Evolutionary conservation across 768 basidiomycete species (phyloP).

Genomic region (Tulasnella sp.): DNA sequence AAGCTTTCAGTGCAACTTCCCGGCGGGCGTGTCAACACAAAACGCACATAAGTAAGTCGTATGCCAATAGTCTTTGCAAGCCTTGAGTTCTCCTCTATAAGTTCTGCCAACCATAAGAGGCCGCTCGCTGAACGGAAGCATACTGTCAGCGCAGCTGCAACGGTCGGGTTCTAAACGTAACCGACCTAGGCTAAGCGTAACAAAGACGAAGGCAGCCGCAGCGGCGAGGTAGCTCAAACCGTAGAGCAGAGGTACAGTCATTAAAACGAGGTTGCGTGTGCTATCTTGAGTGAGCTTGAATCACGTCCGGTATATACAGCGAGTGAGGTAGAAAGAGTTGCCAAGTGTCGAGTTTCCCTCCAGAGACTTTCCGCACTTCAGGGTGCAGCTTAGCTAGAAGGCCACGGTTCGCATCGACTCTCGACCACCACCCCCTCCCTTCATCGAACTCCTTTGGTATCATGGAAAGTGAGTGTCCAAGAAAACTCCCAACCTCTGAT

Average conservation of each 20-base stretch:
- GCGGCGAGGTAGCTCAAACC: constrained; percentile 59
- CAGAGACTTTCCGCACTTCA: constrained; percentile 3
- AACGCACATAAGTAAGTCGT: constrained; percentile 76
- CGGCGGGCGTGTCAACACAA: not conserved
- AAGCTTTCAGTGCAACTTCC: not conserved
- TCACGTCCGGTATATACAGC: not conserved
- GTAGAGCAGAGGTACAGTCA: constrained; percentile 36
- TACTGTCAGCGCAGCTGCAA: not conserved
- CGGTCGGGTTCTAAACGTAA: constrained; percentile 27
- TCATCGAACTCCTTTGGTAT: constrained; percentile 36
- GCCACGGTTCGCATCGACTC: constrained; percentile 9
- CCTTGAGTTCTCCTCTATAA: constrained; percentile 91
- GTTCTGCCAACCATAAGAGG: constrained; percentile 85
- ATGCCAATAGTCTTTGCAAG: constrained; percentile 79
- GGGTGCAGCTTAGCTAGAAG: not conserved
- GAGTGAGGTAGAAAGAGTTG: not conserved
- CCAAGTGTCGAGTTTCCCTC: constrained; percentile 7
- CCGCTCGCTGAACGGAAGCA: constrained; percentile 67
- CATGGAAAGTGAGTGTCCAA: constrained; percentile 69
- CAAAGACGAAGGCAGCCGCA: constrained; percentile 75
- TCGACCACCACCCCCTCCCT: constrained; percentile 25
- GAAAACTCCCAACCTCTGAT: not conserved
- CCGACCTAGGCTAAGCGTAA: constrained; percentile 86
- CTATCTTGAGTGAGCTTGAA: constrained; percentile 1
- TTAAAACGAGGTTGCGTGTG: not conserved